Base-by-base conservation (phyloP, 345 rosid species). In the Pugionium dolabratum region DNA sequence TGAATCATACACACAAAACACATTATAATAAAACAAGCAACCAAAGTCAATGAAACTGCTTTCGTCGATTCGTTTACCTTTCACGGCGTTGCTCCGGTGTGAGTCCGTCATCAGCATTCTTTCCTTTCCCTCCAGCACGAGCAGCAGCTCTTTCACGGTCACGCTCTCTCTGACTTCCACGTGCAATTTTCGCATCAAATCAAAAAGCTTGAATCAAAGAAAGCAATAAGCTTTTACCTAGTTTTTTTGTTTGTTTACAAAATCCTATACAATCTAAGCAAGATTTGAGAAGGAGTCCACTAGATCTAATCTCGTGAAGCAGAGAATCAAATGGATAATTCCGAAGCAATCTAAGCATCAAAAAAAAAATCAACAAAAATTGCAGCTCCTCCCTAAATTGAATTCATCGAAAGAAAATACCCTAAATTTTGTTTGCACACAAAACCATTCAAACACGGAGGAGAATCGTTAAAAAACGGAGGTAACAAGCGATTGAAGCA, bases 51-150 rank as follows among this genome's bases (percentile, higher is more conserved):
- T 6, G 25, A 32, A 67, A 6, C 4, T 5, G 7, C 26, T 4
- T 44, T 11, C n/a, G 4, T 9, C 26, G 46, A 47, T 33, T 45
- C 11, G 8, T 37, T 43, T 18, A 88, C 94, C 91, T 86, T 70
- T 88, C 97, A n/a, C 94, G 94, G 62, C 96, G 90, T 80, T 91
- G 97, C 68, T 91, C 91, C 0, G 96, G 91, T 27, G 94, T 91
- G 66, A 91, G 65, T 0, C 93, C 90, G 47, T 86, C 91, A 32
- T 66, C 85, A 36, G 77, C 86, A 7, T 68, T 57, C 72, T 63
- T 77, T 27, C 74, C 47, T 48, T 85, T 80, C 4, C 69, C 62
- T 3, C 62, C 67, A 32, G 63, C 6, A 62, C 91, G 78, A 43
- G 96, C 84, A 9, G 83, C 89, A 27, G 96, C 91, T 74, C 94